Evolutionary conservation across 1,284 basidiomycete species (phyloP).

Genomic region (Athelia sp.): DNA sequence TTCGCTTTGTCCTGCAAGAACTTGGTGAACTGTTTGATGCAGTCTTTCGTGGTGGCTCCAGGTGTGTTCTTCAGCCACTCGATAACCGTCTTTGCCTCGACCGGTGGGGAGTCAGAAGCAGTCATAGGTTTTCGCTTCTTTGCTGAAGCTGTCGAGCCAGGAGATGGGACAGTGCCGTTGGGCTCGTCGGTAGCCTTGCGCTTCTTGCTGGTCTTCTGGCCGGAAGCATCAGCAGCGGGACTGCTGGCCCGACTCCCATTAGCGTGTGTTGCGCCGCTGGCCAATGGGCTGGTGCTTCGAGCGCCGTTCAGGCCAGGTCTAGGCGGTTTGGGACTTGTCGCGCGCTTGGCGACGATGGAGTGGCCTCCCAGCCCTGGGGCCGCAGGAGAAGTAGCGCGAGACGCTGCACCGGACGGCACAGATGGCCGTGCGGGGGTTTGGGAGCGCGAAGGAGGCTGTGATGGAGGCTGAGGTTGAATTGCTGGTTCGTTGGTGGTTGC

Average conservation of each 20-base stretch:
- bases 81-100: slow-evolving; percentile 62
- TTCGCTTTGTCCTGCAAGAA: slow-evolving; percentile 63
- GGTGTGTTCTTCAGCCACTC: slow-evolving; percentile 66
- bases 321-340: slow-evolving; percentile 69
- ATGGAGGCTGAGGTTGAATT: slow-evolving; percentile 46
- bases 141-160: slow-evolving; percentile 31
- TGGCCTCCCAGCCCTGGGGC: slow-evolving; percentile 57
- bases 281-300: slow-evolving; percentile 53
- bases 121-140: slow-evolving; percentile 64
- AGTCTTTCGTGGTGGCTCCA: slow-evolving; percentile 65
- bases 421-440: slow-evolving; percentile 22
- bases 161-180: slow-evolving; percentile 14
- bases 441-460: slow-evolving; percentile 25
- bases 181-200: slow-evolving; percentile 62
- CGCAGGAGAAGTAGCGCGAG: slow-evolving; percentile 55
- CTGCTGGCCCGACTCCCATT: slow-evolving; percentile 22
- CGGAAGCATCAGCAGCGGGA: slow-evolving; percentile 20
- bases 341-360: slow-evolving; percentile 75
- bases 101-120: slow-evolving; percentile 33
- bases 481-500: slow-evolving; percentile 49
- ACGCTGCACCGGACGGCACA: slow-evolving; percentile 25
- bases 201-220: slow-evolving; percentile 40
- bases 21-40: slow-evolving; percentile 72
- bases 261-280: slow-evolving; percentile 25
- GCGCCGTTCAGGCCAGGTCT: slow-evolving; percentile 44